These are phyloP conservation scores for Clonostachys sp. DNA, from an alignment of 2,329 filamentous ascomycete genomes.

Conservation along the genomic window DNA sequence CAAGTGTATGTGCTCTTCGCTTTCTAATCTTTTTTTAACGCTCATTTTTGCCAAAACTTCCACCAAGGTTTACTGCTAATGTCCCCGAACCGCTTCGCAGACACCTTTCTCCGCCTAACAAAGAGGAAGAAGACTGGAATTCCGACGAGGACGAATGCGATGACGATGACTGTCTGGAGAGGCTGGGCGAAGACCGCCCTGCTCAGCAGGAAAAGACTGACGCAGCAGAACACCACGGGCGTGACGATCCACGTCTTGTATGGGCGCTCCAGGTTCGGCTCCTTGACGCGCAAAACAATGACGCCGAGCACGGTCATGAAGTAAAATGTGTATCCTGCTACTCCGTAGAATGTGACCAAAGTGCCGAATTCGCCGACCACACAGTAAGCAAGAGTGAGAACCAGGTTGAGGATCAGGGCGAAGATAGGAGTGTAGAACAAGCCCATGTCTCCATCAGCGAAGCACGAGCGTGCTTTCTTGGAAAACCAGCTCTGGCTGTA, in stretches of 20 bases:
- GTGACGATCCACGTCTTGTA: constrained; percentile 97
- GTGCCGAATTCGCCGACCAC: constrained; percentile 86
- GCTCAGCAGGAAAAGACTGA: constrained; percentile 86
- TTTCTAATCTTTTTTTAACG: not conserved
- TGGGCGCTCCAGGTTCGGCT: constrained; percentile 82
- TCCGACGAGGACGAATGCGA: constrained; percentile 78
- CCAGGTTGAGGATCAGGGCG: constrained; percentile 77
- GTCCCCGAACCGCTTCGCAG: constrained; percentile 35
- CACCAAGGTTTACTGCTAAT: constrained; percentile 38
- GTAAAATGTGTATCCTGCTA: constrained; percentile 96
- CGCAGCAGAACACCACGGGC: constrained; percentile 97
- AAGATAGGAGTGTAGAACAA: constrained; percentile 94
- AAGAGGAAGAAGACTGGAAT: constrained; percentile 88
- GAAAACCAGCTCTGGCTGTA: constrained; percentile 41
- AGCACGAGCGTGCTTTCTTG: constrained; percentile 53
- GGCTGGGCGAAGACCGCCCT: constrained; percentile 88
- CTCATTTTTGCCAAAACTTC: constrained; percentile 52
- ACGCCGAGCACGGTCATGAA: constrained; percentile 92
- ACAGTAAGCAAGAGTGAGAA: constrained; percentile 73
- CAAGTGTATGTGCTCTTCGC: too few species aligned
- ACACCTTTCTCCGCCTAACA: constrained; percentile 59
- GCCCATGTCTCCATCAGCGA: constrained; percentile 73
- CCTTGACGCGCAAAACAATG: constrained; percentile 81
- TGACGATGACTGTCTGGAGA: constrained; percentile 80
- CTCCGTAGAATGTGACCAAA: constrained; percentile 93